A percentile compares a stretch with the other conserved stretches of the same genome.
Evolutionary conservation across 1,284 basidiomycete genomes (phyloP).

Genomic region (Ceratobasidium sp.): DNA sequence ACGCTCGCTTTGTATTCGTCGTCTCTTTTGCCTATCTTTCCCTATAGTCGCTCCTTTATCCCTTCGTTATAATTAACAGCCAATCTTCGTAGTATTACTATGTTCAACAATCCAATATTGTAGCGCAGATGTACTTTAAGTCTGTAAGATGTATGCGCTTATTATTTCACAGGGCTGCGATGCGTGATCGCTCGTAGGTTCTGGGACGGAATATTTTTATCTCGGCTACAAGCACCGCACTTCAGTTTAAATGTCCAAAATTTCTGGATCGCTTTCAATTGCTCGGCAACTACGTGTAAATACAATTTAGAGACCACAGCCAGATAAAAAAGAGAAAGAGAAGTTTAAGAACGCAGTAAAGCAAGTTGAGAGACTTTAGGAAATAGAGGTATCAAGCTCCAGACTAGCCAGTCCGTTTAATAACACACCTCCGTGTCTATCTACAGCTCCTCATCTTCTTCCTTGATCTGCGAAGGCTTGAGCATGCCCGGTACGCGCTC

Average conservation of each 20-base stretch:
- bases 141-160: not conserved
- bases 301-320: constrained; percentile 44
- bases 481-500: constrained; percentile 98
- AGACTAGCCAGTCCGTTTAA: constrained; percentile 12
- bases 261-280: constrained; percentile 44
- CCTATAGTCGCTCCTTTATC: constrained; percentile 10
- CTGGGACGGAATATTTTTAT: too few relatives aligned
- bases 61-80: not conserved
- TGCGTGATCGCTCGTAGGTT: too few relatives aligned
- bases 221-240: too few relatives aligned
- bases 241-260: constrained; percentile 22
- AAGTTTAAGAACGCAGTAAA: constrained; percentile 44
- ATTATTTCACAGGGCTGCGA: too few relatives aligned
- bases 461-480: constrained; percentile 90
- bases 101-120: not conserved
- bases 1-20: constrained; percentile 5
- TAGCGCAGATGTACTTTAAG: not conserved
- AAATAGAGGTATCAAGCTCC: constrained; percentile 40
- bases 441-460: constrained; percentile 82
- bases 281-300: constrained; percentile 43
- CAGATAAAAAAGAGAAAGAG: constrained; percentile 43
- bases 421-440: constrained; percentile 13
- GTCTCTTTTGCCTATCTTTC: not conserved
- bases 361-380: constrained; percentile 34
- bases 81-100: not conserved